Evolutionary conservation across 768 basidiomycete genomes (phyloP).

Genomic region (Tephrocybe sp.): DNA sequence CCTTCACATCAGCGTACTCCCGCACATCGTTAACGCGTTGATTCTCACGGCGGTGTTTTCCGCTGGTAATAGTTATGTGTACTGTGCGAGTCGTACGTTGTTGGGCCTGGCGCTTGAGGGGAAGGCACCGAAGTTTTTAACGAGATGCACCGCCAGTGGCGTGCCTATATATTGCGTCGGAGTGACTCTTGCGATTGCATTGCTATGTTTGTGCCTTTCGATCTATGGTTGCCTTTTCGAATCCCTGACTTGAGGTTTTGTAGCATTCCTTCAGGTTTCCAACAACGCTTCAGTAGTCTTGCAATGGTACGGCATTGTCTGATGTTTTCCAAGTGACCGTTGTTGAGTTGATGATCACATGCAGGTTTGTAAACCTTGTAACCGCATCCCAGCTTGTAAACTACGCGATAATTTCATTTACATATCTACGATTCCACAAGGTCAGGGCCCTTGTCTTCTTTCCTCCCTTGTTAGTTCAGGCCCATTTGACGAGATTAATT

Average conservation of each 20-base stretch:
- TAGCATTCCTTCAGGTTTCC: conserved; percentile 51
- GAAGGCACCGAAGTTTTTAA: conserved; percentile 55
- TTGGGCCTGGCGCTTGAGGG: conserved; percentile 60
- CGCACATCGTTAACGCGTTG: conserved; percentile 71
- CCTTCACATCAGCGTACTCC: conserved; percentile 64
- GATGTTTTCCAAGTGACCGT: not conserved
- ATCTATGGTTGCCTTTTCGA: not conserved
- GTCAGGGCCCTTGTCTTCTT: conserved; percentile 25
- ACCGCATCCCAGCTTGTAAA: conserved; percentile 50
- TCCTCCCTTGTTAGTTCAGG: not conserved
- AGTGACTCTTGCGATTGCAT: conserved; percentile 37
- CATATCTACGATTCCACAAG: conserved; percentile 47
- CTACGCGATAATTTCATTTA: conserved; percentile 46
- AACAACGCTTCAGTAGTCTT: conserved; percentile 47
- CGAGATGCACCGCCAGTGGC: conserved; percentile 51
- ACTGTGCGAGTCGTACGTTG: conserved; percentile 54
- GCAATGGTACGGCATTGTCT: conserved; percentile 36
- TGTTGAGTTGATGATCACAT: not conserved
- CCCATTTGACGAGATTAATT: not conserved
- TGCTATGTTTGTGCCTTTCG: conserved; percentile 29
- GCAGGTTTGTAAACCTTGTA: conserved; percentile 49
- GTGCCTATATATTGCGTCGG: conserved; percentile 58
- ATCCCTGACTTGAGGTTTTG: not conserved
- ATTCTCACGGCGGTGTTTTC: conserved; percentile 71
- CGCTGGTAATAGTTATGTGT: conserved; percentile 70